Evolutionary conservation across 2,329 filamentous ascomycete genomes (phyloP), one percentile per base, ranked within the genome.

Genomic region (Diplodia intermedia): DNA sequence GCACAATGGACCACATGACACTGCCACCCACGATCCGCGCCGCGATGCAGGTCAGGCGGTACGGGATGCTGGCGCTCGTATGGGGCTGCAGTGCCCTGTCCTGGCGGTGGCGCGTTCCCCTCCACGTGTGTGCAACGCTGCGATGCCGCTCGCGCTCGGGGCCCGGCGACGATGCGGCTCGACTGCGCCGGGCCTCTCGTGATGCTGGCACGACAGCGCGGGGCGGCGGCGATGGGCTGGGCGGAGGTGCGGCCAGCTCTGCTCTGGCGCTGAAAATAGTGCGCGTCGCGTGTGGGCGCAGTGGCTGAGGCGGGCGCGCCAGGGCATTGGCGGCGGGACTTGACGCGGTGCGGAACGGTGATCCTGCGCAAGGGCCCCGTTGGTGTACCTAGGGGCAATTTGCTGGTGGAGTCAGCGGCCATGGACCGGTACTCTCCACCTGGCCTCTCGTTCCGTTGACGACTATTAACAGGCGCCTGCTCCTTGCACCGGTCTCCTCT

Each of bases 301-400:
- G 60, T 52, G 43, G 60, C 43, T 63, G 43, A 63, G 60, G 40
- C 29, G 60, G 56, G 38, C 57, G 57, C 57, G 60, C 60, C 43
- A 52, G 60, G 60, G 60, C 60, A 38, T 50, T 50, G 57, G 57
- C 56, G 40, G 56, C 56, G 57, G 57, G 43, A 50, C 38, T 62
- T 23, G 57, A 62, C 43, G 57, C 26, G 53, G 18, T 31, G 54
- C 60, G 60, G 60, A 63, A 63, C 60, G 60, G 29, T 52, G 60
- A 63, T 63, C 60, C 60, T 12, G 47, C n/a, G 31, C 47, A 63
- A 29, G 57, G 57, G 43, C 57, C 57, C 36, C n/a, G 33, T 26
- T 62, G 57, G 57, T 62, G 43, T 52, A 52, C 60, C 60, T 63
- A 63, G 60, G 60, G 60, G 57, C 56, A 61, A 61, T 57, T 57